phyloP scores from a whole-genome alignment of 2,329 filamentous ascomycete genomes.

The Xylariaceae sp. region DNA sequence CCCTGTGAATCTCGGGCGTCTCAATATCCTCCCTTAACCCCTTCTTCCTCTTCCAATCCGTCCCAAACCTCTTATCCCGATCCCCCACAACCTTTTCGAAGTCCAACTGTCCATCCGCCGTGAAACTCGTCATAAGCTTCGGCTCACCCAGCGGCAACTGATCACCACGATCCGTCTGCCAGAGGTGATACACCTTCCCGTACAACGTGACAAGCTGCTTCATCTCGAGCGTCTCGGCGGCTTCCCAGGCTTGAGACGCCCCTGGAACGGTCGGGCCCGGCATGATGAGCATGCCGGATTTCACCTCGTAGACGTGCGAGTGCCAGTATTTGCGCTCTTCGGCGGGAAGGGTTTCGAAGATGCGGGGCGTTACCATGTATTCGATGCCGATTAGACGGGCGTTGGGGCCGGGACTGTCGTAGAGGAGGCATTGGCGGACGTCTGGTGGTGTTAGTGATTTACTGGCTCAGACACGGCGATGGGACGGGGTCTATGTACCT shows the following conservation, averaged over 20 bases:
- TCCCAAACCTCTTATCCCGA: slow-evolving; percentile 43
- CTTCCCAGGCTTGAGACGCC: slow-evolving; percentile 62
- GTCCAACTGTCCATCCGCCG: slow-evolving; percentile 44
- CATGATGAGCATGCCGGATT: slow-evolving; percentile 76
- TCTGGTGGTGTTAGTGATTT: slow-evolving; percentile 39
- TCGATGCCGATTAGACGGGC: slow-evolving; percentile 78
- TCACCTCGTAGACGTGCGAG: slow-evolving; percentile 68
- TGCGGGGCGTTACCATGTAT: slow-evolving; percentile 71
- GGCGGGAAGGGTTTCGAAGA: slow-evolving; percentile 60
- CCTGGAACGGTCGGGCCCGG: slow-evolving; percentile 50
- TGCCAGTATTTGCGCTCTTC: slow-evolving; percentile 77
- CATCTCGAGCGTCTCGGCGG: slow-evolving; percentile 76
- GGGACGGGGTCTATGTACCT: slow-evolving; percentile 35
- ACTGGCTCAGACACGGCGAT: too few species aligned
- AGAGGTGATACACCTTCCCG: slow-evolving; percentile 80
- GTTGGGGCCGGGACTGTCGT: slow-evolving; percentile 61
- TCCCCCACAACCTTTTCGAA: slow-evolving; percentile 41
- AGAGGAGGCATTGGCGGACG: slow-evolving; percentile 78
- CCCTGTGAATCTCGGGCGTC: slow-evolving; percentile 38
- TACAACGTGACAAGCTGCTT: slow-evolving; percentile 68
- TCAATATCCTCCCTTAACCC: slow-evolving; percentile 40
- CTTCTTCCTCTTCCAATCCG: slow-evolving; percentile 42
- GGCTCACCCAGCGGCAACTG: slow-evolving; percentile 47
- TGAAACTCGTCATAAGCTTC: slow-evolving; percentile 51
- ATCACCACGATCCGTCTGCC: slow-evolving; percentile 76